phyloP scores from a whole-genome alignment of 2,329 filamentous ascomycete genomes.

The Curvularia spicifera region DNA sequence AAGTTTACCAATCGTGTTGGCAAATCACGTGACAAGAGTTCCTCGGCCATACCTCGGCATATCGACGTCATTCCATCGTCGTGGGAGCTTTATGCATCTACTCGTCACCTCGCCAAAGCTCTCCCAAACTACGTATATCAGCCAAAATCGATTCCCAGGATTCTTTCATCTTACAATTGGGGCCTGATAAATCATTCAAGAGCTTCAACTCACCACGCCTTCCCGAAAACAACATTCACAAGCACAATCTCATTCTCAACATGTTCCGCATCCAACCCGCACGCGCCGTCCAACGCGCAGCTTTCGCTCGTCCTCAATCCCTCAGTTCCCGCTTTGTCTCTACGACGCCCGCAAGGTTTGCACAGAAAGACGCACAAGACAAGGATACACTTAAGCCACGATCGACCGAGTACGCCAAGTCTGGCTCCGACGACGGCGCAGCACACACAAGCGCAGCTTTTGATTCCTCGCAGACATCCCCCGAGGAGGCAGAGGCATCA shows the following conservation, averaged over 20 bases:
- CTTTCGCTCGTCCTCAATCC: constrained; percentile 18
- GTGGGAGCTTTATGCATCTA: constrained; percentile 14
- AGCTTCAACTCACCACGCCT: not conserved
- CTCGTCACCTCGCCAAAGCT: constrained; percentile 12
- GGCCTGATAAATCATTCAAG: not conserved
- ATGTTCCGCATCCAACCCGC: constrained; percentile 37
- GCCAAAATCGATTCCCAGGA: too few species aligned
- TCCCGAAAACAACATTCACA: not conserved
- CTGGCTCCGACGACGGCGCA: constrained; percentile 67
- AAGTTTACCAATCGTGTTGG: not conserved
- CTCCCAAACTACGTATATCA: constrained; percentile 6
- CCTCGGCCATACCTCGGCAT: not conserved
- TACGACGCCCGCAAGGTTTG: constrained; percentile 29
- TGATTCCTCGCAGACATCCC: constrained; percentile 69
- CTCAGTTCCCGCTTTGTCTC: constrained; percentile 32
- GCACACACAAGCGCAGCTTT: constrained; percentile 69
- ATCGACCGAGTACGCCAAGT: constrained; percentile 70
- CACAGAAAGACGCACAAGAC: constrained; percentile 54
- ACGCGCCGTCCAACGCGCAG: constrained; percentile 31
- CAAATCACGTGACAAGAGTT: not conserved
- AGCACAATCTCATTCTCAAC: not conserved
- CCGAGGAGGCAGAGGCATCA: constrained; percentile 63
- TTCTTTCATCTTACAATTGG: not conserved
- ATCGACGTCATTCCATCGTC: constrained; percentile 4
- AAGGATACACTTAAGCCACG: constrained; percentile 68